A percentile compares a stretch with the other conserved stretches of the same genome.
These are phyloP conservation scores for Hyaloscypha finlandica DNA, from an alignment of 495 filamentous ascomycete species.

Conservation along the genomic window DNA sequence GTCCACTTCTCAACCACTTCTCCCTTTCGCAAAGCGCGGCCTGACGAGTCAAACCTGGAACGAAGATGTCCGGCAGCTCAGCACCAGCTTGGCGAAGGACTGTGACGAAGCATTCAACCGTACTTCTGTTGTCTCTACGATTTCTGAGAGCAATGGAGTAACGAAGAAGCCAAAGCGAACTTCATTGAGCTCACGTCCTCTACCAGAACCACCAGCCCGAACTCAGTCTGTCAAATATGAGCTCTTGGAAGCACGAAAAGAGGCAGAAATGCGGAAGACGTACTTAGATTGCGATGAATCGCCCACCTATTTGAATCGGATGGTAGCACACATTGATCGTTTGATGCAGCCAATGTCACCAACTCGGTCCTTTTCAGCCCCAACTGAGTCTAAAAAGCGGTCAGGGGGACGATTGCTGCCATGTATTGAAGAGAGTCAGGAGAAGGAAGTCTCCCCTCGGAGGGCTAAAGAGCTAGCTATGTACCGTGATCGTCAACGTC, in stretches of 20 bases:
- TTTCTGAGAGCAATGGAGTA: background rate
- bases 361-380: conserved; percentile 55
- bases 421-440: conserved; percentile 51
- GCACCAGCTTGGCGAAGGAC: conserved; percentile 48
- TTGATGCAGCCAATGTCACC: conserved; percentile 27
- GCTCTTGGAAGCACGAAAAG: conserved; percentile 28
- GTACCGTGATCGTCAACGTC: background rate
- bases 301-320: conserved; percentile 25
- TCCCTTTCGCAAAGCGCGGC: conserved; percentile 8
- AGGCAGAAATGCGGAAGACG: conserved; percentile 27
- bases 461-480: conserved; percentile 14
- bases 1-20: conserved; percentile 8
- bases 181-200: conserved; percentile 43
- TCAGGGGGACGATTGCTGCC: conserved; percentile 47
- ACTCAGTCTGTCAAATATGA: conserved; percentile 46
- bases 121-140: conserved; percentile 29
- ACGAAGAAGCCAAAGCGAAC: conserved; percentile 13
- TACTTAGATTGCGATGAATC: conserved; percentile 24
- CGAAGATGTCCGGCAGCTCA: conserved; percentile 53
- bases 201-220: conserved; percentile 56
- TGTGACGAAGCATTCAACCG: conserved; percentile 76
- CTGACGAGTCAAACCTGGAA: conserved; percentile 36
- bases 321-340: conserved; percentile 34
- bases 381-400: conserved; percentile 42
- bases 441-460: conserved; percentile 34